Conservation (phyloP, 2,329 filamentous ascomycete species). For the Diaporthe humulicola region DNA sequence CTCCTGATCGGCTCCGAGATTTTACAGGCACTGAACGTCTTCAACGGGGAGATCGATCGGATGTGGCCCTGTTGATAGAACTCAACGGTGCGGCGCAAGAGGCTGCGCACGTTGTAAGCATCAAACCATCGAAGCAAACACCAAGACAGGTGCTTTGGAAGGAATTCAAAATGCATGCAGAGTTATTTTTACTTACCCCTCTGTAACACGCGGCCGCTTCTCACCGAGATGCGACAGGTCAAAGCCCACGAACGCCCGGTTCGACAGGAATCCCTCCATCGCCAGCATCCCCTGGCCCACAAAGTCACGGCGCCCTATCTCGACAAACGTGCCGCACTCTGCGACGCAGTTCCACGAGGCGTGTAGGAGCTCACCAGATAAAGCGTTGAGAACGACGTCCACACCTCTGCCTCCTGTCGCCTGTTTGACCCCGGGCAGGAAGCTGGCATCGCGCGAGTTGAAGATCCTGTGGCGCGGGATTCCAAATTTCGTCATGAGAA, state of each 20-base stretch:
- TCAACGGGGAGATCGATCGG: conserved; percentile 42
- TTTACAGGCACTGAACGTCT: conserved; percentile 42
- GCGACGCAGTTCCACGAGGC: conserved; percentile 31
- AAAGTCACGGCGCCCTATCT: conserved; percentile 24
- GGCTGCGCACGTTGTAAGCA: background rate
- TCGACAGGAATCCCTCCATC: conserved; percentile 15
- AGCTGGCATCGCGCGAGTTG: conserved; percentile 13
- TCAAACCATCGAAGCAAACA: background rate
- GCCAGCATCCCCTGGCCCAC: background rate
- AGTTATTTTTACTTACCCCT: background rate
- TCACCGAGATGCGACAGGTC: background rate
- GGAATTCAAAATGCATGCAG: background rate
- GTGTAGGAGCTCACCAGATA: conserved; percentile 23
- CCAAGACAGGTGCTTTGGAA: background rate
- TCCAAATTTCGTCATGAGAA: background rate
- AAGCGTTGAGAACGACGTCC: conserved; percentile 29
- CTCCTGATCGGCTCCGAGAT: conserved; percentile 50
- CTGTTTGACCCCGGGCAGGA: background rate
- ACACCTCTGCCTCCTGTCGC: conserved; percentile 27
- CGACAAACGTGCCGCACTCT: conserved; percentile 10
- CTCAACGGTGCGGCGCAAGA: background rate
- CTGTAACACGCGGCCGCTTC: background rate
- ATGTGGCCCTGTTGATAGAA: conserved; percentile 38
- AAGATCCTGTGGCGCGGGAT: conserved; percentile 18
- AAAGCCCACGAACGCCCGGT: conserved; percentile 9